phyloP scores from a whole-genome alignment of 2,329 filamentous ascomycete species.

The Emericellopsis cladophorae region DNA sequence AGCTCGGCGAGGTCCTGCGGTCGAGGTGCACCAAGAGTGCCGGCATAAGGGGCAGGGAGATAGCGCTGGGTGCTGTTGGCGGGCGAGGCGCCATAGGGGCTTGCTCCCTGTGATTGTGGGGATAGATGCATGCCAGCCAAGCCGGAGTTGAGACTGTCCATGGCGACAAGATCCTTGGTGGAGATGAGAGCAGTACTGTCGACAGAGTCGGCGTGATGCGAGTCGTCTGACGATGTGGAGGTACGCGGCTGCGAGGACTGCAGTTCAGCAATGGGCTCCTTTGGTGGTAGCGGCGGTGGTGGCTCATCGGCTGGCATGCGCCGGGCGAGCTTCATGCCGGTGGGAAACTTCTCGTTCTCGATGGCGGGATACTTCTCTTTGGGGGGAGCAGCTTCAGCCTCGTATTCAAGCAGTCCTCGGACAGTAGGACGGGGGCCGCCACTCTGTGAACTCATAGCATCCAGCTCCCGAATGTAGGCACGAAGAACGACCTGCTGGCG shows the following conservation, averaged over 20 bases:
- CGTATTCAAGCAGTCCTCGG: slow-evolving; percentile 38
- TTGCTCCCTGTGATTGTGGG: background rate
- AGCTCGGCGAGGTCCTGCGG: slow-evolving; percentile 12
- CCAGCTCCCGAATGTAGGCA: slow-evolving; percentile 48
- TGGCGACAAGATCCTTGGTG: slow-evolving; percentile 37
- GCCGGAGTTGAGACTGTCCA: slow-evolving; percentile 26
- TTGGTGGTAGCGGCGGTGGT: slow-evolving; percentile 8
- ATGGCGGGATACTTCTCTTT: slow-evolving; percentile 21
- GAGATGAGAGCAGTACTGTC: slow-evolving; percentile 36
- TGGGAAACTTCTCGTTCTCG: slow-evolving; percentile 27
- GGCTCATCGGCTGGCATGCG: slow-evolving; percentile 13
- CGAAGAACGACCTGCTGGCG: slow-evolving; percentile 38
- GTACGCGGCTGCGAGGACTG: slow-evolving; percentile 17
- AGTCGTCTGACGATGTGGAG: slow-evolving; percentile 24
- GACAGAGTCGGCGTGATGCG: slow-evolving; percentile 13
- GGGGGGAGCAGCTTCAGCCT: slow-evolving; percentile 16
- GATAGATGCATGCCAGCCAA: slow-evolving; percentile 29
- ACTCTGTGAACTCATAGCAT: slow-evolving; percentile 30
- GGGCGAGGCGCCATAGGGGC: slow-evolving; percentile 2
- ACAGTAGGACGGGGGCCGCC: slow-evolving; percentile 34
- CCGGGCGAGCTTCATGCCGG: slow-evolving; percentile 23
- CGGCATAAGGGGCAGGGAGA: background rate
- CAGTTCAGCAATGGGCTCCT: slow-evolving; percentile 5
- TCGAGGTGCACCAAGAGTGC: slow-evolving; percentile 1
- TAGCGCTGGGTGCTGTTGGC: slow-evolving; percentile 1